These are phyloP conservation scores for Emiliania huxleyi DNA, from an alignment of 78 protist species.

Conservation along the genomic window DNA sequence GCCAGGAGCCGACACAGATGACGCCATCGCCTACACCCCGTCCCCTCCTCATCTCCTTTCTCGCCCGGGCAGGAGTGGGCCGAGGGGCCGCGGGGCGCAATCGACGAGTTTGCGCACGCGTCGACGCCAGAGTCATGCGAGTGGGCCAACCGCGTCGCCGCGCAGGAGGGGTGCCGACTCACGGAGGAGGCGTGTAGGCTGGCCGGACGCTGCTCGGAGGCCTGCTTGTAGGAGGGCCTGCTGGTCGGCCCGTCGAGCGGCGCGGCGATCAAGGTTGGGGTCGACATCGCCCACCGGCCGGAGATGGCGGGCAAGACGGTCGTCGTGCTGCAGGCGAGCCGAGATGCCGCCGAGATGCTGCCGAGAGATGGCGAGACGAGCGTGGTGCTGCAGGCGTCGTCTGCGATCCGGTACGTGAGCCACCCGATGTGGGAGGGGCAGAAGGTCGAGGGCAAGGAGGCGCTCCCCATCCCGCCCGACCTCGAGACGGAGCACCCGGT, in stretches of 20 bases:
- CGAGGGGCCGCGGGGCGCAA: not conserved
- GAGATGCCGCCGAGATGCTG: no score
- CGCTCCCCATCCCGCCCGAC: not conserved
- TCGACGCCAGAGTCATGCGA: not conserved
- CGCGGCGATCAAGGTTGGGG: conserved; percentile 15
- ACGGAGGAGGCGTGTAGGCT: no score
- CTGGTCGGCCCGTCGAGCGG: conserved; percentile 20
- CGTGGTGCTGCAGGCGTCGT: not conserved
- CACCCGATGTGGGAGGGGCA: not conserved
- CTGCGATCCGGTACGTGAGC: not conserved
- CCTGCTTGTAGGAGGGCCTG: conserved; percentile 39
- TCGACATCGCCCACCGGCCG: not conserved
- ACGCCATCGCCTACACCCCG: no score
- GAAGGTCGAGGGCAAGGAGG: not conserved
- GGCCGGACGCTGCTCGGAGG: no score
- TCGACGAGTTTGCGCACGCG: conserved; percentile 27
- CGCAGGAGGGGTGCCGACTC: no score
- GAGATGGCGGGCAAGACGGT: conserved; percentile 32
- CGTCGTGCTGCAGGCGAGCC: no score
- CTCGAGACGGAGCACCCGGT: not conserved
- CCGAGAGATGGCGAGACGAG: no score
- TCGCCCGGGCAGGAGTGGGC: no score
- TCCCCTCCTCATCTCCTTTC: no score
- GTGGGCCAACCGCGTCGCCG: not conserved
- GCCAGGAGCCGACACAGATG: no score